Conservation (phyloP, 148 eudicot species). For the Chenopodium formosanum region DNA sequence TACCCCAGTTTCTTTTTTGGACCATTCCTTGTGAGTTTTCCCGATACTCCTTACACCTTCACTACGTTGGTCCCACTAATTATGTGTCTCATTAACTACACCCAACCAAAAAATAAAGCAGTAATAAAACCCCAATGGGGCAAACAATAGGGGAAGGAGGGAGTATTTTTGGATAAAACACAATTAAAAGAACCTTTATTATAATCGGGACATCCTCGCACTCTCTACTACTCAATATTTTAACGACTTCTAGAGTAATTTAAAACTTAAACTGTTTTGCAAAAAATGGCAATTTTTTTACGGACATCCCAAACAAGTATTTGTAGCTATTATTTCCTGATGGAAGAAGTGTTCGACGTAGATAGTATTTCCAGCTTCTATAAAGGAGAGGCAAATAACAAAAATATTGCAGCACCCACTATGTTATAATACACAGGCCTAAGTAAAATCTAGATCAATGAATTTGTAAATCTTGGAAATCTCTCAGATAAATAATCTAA, state of each 20-base stretch:
- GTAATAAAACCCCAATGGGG: no score
- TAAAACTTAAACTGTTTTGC: background rate
- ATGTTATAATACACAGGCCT: background rate
- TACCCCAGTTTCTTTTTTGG: no score
- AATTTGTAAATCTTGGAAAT: background rate
- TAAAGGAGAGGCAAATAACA: background rate
- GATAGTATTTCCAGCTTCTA: background rate
- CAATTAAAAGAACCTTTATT: background rate
- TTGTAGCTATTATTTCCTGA: background rate
- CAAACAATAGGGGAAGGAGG: no score
- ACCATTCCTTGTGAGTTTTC: no score
- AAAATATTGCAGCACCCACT: background rate
- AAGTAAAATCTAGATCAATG: background rate
- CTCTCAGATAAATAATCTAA: background rate
- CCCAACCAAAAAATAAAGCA: no score
- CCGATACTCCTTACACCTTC: no score
- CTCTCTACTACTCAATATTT: background rate
- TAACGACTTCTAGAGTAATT: background rate
- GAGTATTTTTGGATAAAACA: no score
- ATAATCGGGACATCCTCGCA: background rate
- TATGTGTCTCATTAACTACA: no score
- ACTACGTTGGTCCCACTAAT: no score
- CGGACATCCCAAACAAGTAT: background rate
- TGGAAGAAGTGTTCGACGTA: background rate
- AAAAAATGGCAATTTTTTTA: background rate